Conservation (phyloP, 2,329 filamentous ascomycete species). For the Cryphonectria radicalis region DNA sequence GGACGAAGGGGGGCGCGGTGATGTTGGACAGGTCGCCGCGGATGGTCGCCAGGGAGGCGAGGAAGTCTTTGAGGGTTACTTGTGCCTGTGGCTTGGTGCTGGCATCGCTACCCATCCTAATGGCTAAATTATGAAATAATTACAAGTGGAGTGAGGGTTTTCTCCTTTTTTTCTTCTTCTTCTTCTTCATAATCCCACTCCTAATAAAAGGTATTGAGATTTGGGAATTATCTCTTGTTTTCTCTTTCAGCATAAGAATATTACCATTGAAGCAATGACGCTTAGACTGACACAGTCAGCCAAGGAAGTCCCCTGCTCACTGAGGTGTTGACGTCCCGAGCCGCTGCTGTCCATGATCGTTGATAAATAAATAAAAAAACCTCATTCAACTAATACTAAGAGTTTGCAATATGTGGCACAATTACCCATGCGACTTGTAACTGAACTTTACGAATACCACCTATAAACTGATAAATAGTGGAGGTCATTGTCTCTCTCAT, state of each 20-base stretch:
- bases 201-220: not conserved
- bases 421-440: not conserved
- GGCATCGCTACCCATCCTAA: constrained; percentile 14
- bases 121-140: not conserved
- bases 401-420: not conserved
- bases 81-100: constrained; percentile 28
- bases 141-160: too few species aligned
- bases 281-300: not conserved
- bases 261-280: not conserved
- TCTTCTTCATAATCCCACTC: not conserved
- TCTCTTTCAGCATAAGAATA: not conserved
- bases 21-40: constrained; percentile 60
- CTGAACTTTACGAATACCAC: too few species aligned
- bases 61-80: constrained; percentile 39
- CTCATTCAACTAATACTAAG: not conserved
- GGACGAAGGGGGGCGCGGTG: constrained; percentile 60
- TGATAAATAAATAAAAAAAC: too few species aligned
- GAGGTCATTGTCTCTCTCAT: too few species aligned
- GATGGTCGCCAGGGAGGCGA: constrained; percentile 55
- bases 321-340: not conserved
- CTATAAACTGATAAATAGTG: too few species aligned
- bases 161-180: not conserved
- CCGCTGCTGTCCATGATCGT: not conserved
- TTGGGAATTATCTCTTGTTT: not conserved
- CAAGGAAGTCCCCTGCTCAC: not conserved